phyloP scores from a whole-genome alignment of 192 early-diverging fungal genomes.

The Linnemannia exigua region DNA sequence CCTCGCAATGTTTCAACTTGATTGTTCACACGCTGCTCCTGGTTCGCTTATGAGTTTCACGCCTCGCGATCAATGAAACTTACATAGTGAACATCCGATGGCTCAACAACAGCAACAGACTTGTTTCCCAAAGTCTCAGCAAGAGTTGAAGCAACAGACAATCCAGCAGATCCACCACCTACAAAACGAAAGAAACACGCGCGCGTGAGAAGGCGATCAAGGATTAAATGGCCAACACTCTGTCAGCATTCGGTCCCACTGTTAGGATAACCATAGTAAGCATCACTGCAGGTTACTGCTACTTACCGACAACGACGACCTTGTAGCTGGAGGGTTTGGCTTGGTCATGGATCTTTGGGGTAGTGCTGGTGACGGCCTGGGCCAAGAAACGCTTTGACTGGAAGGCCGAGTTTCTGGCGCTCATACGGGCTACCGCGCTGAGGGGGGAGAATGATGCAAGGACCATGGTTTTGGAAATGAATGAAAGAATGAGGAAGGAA shows the following conservation, averaged over 20 bases:
- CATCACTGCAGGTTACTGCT: too few relatives aligned
- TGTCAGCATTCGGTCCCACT: too few relatives aligned
- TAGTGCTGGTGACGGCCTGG: constrained; percentile 27
- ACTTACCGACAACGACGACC: constrained; percentile 65
- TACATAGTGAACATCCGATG: constrained; percentile 78
- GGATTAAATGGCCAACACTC: too few relatives aligned
- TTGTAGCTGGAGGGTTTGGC: constrained; percentile 59
- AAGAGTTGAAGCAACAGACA: constrained; percentile 79
- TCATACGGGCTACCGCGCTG: constrained; percentile 31
- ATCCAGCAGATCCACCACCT: constrained; percentile 70
- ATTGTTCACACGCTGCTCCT: background rate
- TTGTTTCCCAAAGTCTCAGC: constrained; percentile 72
- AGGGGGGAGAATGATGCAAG: constrained; percentile 27
- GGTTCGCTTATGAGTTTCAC: constrained; percentile 13
- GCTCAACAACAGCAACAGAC: constrained; percentile 83
- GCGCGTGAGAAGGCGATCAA: too few relatives aligned
- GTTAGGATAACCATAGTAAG: too few relatives aligned
- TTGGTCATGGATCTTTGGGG: constrained; percentile 24
- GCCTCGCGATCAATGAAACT: too few relatives aligned
- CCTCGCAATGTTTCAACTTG: background rate
- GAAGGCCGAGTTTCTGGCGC: constrained; percentile 25
- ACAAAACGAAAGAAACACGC: constrained; percentile 1
- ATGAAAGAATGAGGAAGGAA: background rate
- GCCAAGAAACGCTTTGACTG: constrained; percentile 52
- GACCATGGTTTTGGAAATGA: constrained; percentile 6